These are phyloP conservation scores for Xeromyces bisporus DNA, from an alignment of 495 filamentous ascomycete species.

Conservation along the genomic window DNA sequence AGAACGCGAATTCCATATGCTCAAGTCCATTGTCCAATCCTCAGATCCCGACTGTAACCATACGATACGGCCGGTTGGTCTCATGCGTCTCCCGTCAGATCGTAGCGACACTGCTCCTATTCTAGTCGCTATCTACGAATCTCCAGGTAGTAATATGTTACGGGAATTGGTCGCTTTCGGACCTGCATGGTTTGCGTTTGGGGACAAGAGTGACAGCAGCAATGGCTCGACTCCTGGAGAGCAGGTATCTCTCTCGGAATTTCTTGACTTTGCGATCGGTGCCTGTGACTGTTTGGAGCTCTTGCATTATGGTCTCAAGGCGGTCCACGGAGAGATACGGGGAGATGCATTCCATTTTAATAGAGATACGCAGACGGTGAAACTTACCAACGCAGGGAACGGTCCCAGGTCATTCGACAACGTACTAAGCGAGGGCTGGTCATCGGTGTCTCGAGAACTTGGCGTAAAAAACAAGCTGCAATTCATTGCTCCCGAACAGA, in stretches of 20 bases:
- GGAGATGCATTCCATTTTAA: conserved; percentile 79
- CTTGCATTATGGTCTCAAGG: conserved; percentile 63
- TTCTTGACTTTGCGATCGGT: conserved; percentile 78
- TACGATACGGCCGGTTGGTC: conserved; percentile 57
- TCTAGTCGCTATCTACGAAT: conserved; percentile 60
- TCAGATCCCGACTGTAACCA: conserved; percentile 59
- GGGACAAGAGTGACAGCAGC: conserved; percentile 32
- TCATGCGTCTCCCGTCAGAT: conserved; percentile 45
- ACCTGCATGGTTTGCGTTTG: conserved; percentile 48
- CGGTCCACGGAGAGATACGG: conserved; percentile 75
- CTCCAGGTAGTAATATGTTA: conserved; percentile 59
- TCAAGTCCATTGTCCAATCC: conserved; percentile 48
- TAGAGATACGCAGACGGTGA: conserved; percentile 46
- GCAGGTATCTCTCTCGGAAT: conserved; percentile 50
- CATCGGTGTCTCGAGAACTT: conserved; percentile 54
- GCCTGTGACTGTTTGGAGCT: conserved; percentile 73
- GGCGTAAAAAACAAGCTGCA: conserved; percentile 72
- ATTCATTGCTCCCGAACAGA: conserved; percentile 83
- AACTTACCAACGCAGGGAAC: conserved; percentile 67
- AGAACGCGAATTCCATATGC: conserved; percentile 70
- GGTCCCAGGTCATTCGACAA: conserved; percentile 76
- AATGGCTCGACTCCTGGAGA: conserved; percentile 30
- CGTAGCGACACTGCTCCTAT: conserved; percentile 47
- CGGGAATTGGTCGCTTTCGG: conserved; percentile 55
- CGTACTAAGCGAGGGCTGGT: conserved; percentile 74